Base-by-base conservation (phyloP, 164 flowering plant genomes). In the Brasenia schreberi region DNA sequence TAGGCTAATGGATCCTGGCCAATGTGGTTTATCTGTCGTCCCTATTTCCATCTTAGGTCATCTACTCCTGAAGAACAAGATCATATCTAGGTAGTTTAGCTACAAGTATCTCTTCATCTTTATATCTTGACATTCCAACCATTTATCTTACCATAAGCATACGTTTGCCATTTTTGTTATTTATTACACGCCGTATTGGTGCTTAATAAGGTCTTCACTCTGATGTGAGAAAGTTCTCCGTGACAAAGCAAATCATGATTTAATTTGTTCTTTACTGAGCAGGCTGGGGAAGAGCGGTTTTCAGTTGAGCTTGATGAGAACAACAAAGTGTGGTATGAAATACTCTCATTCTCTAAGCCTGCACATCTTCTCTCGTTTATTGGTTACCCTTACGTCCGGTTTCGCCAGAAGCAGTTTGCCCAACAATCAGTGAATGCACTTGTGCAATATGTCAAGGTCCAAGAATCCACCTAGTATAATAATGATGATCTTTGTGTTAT, bases 281-380 rank as follows among this genome's bases (percentile, higher is more conserved):
- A 89, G 98, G 90, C 95, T 58, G 98, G 98, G 56, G 98, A 94
- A 77, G 98, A 94, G 60, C 84, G 97, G 0, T 94, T 94, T 71
- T 89, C 97, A 4, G 70, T 94, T 3, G 87, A 90, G 77, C 76
- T 86, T 71, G 97, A 94, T 65, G 92, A 85, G 70, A 81, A 89
- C 68, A 75, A 89, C 66, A 80, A 89, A 73, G 98, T 94, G 2
- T 94, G 98, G 98, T 94, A 94, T 66, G 98, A 90, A 76, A 76
- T 93, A 65, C 79, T 83, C 64, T 90, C 98, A 56, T 80, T 94
- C 70, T 94, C 98, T 39, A 94, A 86, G 77, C 97, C 98, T 45
- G 94, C 87, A 11, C 88, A 89, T 70, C 64, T 85, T 18, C 79
- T 90, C 4, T 85, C 98, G 5, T 39, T 79, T 66, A 59, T 94